A percentile compares a stretch with the other conserved stretches of the same genome.
These are phyloP conservation scores for Phytophthora brassicae DNA, from an alignment of 352 stramenopile genomes.

Conservation along the genomic window DNA sequence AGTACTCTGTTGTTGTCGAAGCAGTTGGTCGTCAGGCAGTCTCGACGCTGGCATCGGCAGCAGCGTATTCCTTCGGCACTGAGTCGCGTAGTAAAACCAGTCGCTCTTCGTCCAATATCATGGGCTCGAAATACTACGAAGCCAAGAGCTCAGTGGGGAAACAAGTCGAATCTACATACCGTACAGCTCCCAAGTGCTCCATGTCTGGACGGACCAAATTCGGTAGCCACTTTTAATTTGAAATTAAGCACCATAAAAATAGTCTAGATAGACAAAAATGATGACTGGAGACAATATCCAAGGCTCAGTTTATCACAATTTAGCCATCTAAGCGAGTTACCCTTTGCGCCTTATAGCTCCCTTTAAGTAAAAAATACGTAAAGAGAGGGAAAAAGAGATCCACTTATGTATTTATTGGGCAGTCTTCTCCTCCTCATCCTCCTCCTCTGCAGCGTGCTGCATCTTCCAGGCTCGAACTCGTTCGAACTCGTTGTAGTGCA, in stretches of 20 bases:
- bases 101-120: slow-evolving; percentile 28
- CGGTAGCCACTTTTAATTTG: slow-evolving; percentile 62
- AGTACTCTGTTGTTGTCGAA: slow-evolving; percentile 72
- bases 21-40: slow-evolving; percentile 66
- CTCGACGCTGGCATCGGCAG: slow-evolving; percentile 57
- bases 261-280: slow-evolving; percentile 9
- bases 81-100: slow-evolving; percentile 48
- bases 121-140: slow-evolving; percentile 55
- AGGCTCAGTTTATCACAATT: slow-evolving; percentile 13
- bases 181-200: slow-evolving; percentile 61
- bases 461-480: slow-evolving; percentile 68
- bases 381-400: slow-evolving; percentile 2
- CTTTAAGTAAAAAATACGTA: too few relatives aligned
- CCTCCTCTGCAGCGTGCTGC: slow-evolving; percentile 47
- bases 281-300: neutral
- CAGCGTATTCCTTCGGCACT: slow-evolving; percentile 70
- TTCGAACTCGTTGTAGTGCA: slow-evolving; percentile 87
- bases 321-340: slow-evolving; percentile 27
- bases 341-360: too few relatives aligned
- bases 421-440: slow-evolving; percentile 34
- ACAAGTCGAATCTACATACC: slow-evolving; percentile 70
- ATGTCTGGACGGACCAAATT: slow-evolving; percentile 85
- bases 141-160: slow-evolving; percentile 60
- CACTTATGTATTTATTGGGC: slow-evolving; percentile 4
- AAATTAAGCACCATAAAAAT: neutral